Base-by-base conservation (phyloP, 106 monocot genomes). In the Dendrobium chrysotoxum region DNA sequence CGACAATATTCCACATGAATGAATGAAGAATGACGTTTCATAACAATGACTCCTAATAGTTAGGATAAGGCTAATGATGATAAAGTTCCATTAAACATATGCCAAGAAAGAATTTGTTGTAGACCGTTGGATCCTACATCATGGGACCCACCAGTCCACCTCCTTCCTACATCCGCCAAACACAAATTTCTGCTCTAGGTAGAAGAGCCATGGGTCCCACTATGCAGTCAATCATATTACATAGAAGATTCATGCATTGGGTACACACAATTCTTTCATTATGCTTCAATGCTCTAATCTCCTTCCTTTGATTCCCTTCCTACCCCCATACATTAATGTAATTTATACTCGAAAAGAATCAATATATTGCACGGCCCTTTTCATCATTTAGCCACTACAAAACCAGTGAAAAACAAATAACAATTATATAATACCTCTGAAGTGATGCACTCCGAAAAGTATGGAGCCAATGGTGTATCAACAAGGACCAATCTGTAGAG, bases 361-460 rank as follows among this genome's bases (percentile, higher is more conserved):
- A 55, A 55, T 55, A 55, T 20, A 55, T 44, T 44, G 55, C 57
- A 57, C 5, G 18, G 21, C 21, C 57, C 18, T 21, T 20, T 20
- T 20, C 18, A 15, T 0, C 20, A 57, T 57, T 57, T 1, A 57
- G 57, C 4, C 18, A 57, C 57, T 1, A 57, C 16, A 57, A 4
- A 61, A 23, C 23, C 23, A 61, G n/a, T 7, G 20, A 23, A 61
- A 61, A 21, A 61, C 3, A 61, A 74, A 74, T 40, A n/a, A 4
- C 41, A 21, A 8, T 38, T 54, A 78, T 20, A 25, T 7, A 85
- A 25, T 91, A 95, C 95, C 95, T 99, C 99, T n/a, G 99, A 99
- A 38, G 99, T 95, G n/a, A 99, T 93, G 81, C 95, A 99, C 80
- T 95, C 93, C 47, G 95, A 95, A 54, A 99, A 99, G 71, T 95